Conservation (phyloP, 192 early-diverging fungal species). For the Gigaspora rosea region DNA sequence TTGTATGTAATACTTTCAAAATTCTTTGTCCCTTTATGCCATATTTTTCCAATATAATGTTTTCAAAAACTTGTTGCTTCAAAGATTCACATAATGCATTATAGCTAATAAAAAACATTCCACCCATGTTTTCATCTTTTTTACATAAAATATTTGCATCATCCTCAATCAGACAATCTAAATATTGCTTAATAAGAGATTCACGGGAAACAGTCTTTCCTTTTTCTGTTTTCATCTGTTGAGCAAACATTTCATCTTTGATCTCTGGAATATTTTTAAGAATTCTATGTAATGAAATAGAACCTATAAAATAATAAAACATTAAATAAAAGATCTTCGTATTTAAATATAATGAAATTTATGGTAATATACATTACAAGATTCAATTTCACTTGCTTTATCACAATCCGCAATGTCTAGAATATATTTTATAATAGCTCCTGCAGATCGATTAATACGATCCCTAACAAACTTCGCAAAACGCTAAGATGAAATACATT, state of each 20-base stretch:
- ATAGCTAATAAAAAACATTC: conserved; percentile 64
- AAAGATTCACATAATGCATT: conserved; percentile 53
- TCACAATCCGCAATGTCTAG: conserved; percentile 59
- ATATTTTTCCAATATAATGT: conserved; percentile 59
- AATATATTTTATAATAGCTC: conserved; percentile 56
- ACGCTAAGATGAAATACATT: conserved; percentile 35
- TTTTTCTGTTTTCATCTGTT: conserved; percentile 32
- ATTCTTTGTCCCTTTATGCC: conserved; percentile 63
- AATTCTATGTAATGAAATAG: conserved; percentile 14
- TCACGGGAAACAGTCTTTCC: conserved; percentile 26
- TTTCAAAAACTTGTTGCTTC: conserved; percentile 57
- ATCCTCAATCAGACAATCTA: conserved; percentile 55
- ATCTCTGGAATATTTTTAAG: conserved; percentile 11
- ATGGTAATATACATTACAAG: conserved; percentile 30
- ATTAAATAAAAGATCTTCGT: not conserved
- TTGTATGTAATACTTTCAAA: conserved; percentile 66
- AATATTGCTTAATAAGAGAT: conserved; percentile 57
- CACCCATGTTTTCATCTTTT: conserved; percentile 59
- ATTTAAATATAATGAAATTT: not conserved
- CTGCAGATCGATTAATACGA: conserved; percentile 67
- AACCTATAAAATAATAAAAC: not conserved
- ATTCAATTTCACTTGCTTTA: conserved; percentile 43
- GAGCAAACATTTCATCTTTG: conserved; percentile 35
- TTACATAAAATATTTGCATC: conserved; percentile 54
- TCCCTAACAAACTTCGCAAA: conserved; percentile 60